Conservation (phyloP, 305 asterid species). For the Striga hermonthica region DNA sequence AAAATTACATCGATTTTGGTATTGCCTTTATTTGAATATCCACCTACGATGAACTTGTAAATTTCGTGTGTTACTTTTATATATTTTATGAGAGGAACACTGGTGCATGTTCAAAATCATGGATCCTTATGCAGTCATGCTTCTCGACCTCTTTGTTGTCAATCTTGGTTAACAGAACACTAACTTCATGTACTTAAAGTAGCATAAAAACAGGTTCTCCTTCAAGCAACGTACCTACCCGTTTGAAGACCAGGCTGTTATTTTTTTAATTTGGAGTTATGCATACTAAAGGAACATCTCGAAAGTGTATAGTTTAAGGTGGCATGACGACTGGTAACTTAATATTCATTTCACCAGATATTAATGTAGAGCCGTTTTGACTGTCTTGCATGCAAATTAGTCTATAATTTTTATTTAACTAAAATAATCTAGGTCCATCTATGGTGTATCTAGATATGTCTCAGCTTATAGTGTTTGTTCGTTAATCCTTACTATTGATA, state of each 20-base stretch:
- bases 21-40: too few species aligned
- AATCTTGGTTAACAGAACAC: background rate
- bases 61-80: too few species aligned
- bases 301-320: conserved; percentile 8
- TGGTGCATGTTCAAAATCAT: too few species aligned
- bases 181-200: conserved; percentile 7
- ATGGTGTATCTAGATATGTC: too few species aligned
- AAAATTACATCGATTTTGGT: background rate
- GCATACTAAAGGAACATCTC: conserved; percentile 7
- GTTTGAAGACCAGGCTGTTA: conserved; percentile 14
- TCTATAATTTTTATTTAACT: too few species aligned
- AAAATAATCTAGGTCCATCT: too few species aligned
- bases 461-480: background rate
- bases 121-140: background rate
- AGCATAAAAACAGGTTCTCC: too few species aligned
- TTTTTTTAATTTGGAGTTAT: conserved; percentile 10
- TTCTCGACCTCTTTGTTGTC: conserved; percentile 16
- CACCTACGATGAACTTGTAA: too few species aligned
- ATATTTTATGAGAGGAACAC: too few species aligned
- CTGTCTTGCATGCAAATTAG: background rate
- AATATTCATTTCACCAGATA: conserved; percentile 10
- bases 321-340: conserved; percentile 5
- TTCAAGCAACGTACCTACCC: conserved; percentile 14
- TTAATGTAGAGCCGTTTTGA: conserved; percentile 2
- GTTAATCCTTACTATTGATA: conserved; percentile 23